Evolutionary conservation across 1,139 yeast species (phyloP), one percentile per base, ranked within the genome.

Genomic region (Kluyveromyces marxianus): DNA sequence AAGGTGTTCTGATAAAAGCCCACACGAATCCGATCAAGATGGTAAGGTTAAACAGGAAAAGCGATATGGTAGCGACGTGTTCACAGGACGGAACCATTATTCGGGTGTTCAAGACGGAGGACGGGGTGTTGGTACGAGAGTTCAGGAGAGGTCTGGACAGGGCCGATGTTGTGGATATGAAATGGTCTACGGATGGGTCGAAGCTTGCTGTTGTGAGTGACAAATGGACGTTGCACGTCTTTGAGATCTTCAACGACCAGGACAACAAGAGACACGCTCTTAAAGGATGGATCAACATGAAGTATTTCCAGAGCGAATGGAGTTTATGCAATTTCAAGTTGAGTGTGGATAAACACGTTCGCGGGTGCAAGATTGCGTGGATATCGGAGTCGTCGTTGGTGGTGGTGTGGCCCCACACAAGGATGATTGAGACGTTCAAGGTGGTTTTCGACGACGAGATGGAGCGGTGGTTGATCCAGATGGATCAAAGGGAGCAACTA

Each of bases 71-170:
- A 4, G 97, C 97, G 1, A 81, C 92, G 8, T 96, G 96, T 3
- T 83, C 95, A 4, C 85, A 79, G 44, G 79, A 87, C 1, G 98
- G 97, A 0, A 90, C 97, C 0, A 74, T 90, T 25, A 81, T 90
- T 14, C 55, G 97, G 46, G 74, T 89, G 2, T 92, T 85, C 60
- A 82, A 88, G 7, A 81, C 92, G 0, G 73, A 74, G 46, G 82
- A 78, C 45, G 84, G 95, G n/a, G 75, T 84, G 1, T 69, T 87
- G 47, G 59, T 87, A 25, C 83, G 76, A 57, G 97, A 88, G 61
- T 90, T 89, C 58, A 73, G 97, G 54, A 72, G 98, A 44, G 97
- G 97, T 0, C 64, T 89, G 29, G 97, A 92, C 62, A 72, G 81
- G 46, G 97, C 97, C 0, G 71, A 74, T 24, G 76, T 92, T 4